A percentile compares a stretch with the other conserved stretches of the same genome.
These are phyloP conservation scores for Kurtzmaniella quercitrusa DNA, from an alignment of 1,139 yeast genomes.

Conservation along the genomic window DNA sequence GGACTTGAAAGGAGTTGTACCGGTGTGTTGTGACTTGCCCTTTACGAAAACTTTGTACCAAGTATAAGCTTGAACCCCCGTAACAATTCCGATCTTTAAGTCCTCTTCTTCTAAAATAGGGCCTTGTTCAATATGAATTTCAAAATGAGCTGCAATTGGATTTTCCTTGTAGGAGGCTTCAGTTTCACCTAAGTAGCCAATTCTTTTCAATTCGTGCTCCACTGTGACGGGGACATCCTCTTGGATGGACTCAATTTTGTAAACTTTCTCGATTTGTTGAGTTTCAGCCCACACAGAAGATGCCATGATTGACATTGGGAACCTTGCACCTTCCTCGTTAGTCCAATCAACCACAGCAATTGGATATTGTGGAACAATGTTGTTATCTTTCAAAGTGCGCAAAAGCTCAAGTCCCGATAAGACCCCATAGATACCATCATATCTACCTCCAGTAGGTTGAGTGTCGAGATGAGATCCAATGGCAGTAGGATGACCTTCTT, in stretches of 20 bases:
- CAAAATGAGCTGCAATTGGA: conserved; percentile 67
- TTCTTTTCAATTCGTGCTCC: conserved; percentile 48
- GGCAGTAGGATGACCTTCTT: conserved; percentile 52
- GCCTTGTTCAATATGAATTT: conserved; percentile 74
- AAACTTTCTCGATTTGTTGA: conserved; percentile 43
- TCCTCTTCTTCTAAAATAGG: conserved; percentile 57
- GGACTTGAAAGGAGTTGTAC: conserved; percentile 65
- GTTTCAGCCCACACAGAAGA: conserved; percentile 65
- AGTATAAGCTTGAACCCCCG: conserved; percentile 62
- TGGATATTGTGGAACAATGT: conserved; percentile 57
- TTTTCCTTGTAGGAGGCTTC: conserved; percentile 46
- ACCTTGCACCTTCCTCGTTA: conserved; percentile 77
- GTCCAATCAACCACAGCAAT: conserved; percentile 68
- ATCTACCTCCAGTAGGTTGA: conserved; percentile 77
- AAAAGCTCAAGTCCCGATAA: conserved; percentile 63
- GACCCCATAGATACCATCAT: conserved; percentile 71
- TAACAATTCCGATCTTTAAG: conserved; percentile 60
- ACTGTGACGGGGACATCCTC: conserved; percentile 52
- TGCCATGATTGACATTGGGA: conserved; percentile 63
- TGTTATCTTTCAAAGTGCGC: conserved; percentile 59
- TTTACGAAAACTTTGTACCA: conserved; percentile 55
- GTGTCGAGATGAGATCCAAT: conserved; percentile 76
- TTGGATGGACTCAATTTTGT: conserved; percentile 48
- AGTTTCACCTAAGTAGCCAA: conserved; percentile 56
- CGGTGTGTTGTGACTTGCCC: conserved; percentile 70